A percentile compares a stretch with the other conserved stretches of the same genome.
Evolutionary conservation across 1,284 basidiomycete species (phyloP).

Genomic region (Fomitopsis betulina): DNA sequence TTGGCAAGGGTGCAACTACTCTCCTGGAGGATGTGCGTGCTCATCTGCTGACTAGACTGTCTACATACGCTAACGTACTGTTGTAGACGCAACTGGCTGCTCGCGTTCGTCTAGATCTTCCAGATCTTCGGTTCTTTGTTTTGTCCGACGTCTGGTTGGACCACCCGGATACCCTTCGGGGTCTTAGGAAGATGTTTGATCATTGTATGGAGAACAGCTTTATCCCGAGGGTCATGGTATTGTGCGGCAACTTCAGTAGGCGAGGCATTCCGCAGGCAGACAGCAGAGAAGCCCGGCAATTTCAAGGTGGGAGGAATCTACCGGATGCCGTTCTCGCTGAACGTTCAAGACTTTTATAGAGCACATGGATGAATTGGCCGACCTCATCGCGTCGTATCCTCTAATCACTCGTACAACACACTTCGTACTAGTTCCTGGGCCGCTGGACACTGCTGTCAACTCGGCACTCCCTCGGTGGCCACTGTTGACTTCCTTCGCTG

Average conservation of each 20-base stretch:
- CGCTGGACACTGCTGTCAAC: constrained; percentile 81
- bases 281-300: constrained; percentile 73
- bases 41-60: neutral
- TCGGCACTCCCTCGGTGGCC: constrained; percentile 77
- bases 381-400: constrained; percentile 81
- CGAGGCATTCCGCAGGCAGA: constrained; percentile 76
- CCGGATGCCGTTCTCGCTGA: neutral
- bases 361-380: constrained; percentile 82
- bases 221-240: constrained; percentile 82
- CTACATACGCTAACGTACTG: neutral
- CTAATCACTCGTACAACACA: constrained; percentile 75
- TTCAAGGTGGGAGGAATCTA: constrained; percentile 57
- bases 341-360: constrained; percentile 40
- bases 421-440: constrained; percentile 94
- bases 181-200: constrained; percentile 83
- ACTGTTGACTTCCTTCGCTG: constrained; percentile 70
- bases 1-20: constrained; percentile 89
- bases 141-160: constrained; percentile 97
- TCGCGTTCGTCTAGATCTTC: constrained; percentile 61
- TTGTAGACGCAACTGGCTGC: constrained; percentile 52
- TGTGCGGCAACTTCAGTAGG: constrained; percentile 95
- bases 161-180: constrained; percentile 76
- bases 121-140: constrained; percentile 88
- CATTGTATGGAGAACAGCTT: constrained; percentile 88
- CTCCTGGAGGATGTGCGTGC: constrained; percentile 83